Evolutionary conservation across 495 filamentous ascomycete genomes (phyloP).

Genomic region (Aspergillus homomorphus): DNA sequence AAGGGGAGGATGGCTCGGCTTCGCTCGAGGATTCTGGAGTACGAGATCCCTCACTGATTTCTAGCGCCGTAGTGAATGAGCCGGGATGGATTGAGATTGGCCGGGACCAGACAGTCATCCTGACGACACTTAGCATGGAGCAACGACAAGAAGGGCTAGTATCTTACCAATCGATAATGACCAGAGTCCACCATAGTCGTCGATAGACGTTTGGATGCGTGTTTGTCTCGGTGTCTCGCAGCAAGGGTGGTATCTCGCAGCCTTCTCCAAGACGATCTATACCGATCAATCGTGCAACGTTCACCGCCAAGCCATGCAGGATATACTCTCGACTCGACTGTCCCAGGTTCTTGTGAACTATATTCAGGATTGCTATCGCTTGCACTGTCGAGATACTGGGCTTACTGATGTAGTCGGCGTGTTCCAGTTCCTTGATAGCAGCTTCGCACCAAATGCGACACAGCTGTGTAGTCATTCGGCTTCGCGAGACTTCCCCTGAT

Average conservation of each 20-base stretch:
- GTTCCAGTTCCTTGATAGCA: background rate
- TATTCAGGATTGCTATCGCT: background rate
- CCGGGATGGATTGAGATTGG: conserved; percentile 3
- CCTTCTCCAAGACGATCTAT: conserved; percentile 3
- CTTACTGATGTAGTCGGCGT: conserved; percentile 1
- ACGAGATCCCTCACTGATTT: background rate
- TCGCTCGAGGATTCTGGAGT: background rate
- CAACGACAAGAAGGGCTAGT: background rate
- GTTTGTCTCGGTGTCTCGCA: background rate
- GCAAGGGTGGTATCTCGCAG: background rate
- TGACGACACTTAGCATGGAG: background rate
- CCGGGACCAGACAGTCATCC: conserved; percentile 2
- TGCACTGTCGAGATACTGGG: conserved; percentile 2
- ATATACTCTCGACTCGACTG: conserved; percentile 1
- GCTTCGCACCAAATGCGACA: conserved; percentile 4
- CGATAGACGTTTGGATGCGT: background rate
- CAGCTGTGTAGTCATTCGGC: background rate
- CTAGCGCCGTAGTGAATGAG: background rate
- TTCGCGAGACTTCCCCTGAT: too few relatives aligned
- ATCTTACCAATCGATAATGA: conserved; percentile 4
- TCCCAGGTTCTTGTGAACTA: conserved; percentile 2
- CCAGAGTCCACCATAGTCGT: conserved; percentile 8
- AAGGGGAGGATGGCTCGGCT: background rate
- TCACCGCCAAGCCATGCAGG: conserved; percentile 4
- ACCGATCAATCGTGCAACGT: background rate